These are phyloP conservation scores for Botrytis fragariae DNA, from an alignment of 2,329 filamentous ascomycete genomes.

Conservation along the genomic window DNA sequence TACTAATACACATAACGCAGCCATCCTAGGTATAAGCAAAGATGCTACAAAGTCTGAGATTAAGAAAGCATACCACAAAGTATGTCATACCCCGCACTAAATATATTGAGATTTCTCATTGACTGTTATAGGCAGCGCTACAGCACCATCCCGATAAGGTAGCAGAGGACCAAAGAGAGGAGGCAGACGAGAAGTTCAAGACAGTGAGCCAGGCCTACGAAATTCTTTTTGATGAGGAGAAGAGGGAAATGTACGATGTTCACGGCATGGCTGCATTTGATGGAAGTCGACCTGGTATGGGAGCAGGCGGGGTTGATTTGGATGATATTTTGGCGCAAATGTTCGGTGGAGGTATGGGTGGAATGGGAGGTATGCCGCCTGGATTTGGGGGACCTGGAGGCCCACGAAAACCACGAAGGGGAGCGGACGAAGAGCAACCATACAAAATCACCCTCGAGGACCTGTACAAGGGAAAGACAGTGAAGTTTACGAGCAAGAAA, in stretches of 20 bases:
- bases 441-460: slow-evolving; percentile 93
- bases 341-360: slow-evolving; percentile 57
- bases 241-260: slow-evolving; percentile 85
- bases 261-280: slow-evolving; percentile 97
- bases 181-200: slow-evolving; percentile 92
- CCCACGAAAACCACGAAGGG: slow-evolving; percentile 63
- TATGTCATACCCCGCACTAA: slow-evolving; percentile 40
- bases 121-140: slow-evolving; percentile 66
- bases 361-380: slow-evolving; percentile 44
- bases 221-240: slow-evolving; percentile 94
- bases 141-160: slow-evolving; percentile 96
- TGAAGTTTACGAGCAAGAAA: slow-evolving; percentile 94
- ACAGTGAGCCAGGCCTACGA: slow-evolving; percentile 91
- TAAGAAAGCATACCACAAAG: slow-evolving; percentile 96
- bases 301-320: slow-evolving; percentile 70
- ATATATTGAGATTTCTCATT: slow-evolving; percentile 24
- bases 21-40: slow-evolving; percentile 73
- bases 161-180: slow-evolving; percentile 76
- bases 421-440: slow-evolving; percentile 81
- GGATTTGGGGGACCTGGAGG: slow-evolving; percentile 39
- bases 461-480: slow-evolving; percentile 97
- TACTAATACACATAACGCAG: slow-evolving; percentile 48
- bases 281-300: slow-evolving; percentile 61
- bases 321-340: slow-evolving; percentile 93
- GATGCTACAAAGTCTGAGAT: slow-evolving; percentile 75